Base-by-base conservation (phyloP, 225 moss, liverwort and hornwort species). In the Thuidium tamariscinum region DNA sequence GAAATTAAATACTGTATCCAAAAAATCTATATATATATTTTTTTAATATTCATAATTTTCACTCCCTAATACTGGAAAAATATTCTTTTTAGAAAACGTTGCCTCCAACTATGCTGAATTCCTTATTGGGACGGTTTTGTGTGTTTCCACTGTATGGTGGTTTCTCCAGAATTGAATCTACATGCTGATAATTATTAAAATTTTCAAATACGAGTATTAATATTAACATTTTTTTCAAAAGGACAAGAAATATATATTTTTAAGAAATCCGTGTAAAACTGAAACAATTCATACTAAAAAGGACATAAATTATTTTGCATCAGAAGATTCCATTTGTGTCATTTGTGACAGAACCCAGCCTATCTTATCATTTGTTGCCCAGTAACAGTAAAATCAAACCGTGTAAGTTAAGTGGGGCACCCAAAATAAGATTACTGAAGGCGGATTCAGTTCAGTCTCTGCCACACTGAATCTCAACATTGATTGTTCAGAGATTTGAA, bases 181-280 rank as follows among this genome's bases (percentile, higher is more conserved):
- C 26, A 16, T 26, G 6, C 2, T 72, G 30, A 73, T 32, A 49
- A 48, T 32, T 12, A 20, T 12, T 49, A 7, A 49, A 32, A 20
- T 5, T 18, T 7, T 12, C 11, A 32, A 48, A 73, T 11, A n/a
- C n/a, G n/a, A n/a, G n/a, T n/a, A n/a, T n/a, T n/a, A n/a, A n/a
- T n/a, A n/a, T n/a, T n/a, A n/a, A n/a, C n/a, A n/a, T n/a, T 44
- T 10, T 44, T 30, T 17, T 30, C 6, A 3, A 7, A 3, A 30
- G 2, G 0, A 7, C 1, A 11, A 30, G 48, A 20, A 30, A 11
- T 32, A 2, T 46, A n/a, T n/a, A n/a, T n/a, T n/a, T n/a, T n/a
- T n/a, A n/a, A n/a, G n/a, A n/a, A n/a, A n/a, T n/a, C n/a, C n/a
- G n/a, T n/a, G n/a, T n/a, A 5, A 1, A 30, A 19, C 19, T 32